Conservation (phyloP, 768 basidiomycete genomes). For the Pleurotus citrinopileatus region DNA sequence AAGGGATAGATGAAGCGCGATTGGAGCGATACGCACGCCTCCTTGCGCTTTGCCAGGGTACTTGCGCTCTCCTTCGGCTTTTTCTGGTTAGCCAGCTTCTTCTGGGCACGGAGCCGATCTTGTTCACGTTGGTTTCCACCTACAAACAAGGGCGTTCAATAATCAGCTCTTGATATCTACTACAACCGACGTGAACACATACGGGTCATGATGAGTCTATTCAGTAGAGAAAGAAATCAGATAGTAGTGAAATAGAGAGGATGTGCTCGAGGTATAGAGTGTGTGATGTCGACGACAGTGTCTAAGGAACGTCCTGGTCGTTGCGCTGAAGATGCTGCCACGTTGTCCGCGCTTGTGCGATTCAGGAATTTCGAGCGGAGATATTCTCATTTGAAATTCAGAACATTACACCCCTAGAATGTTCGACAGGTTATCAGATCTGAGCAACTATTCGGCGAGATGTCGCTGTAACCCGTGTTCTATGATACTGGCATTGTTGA, state of each 20-base stretch:
- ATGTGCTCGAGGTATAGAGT: neutral
- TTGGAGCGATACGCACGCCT: constrained; percentile 52
- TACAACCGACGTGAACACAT: constrained; percentile 26
- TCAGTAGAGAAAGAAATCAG: constrained; percentile 10
- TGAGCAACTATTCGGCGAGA: neutral
- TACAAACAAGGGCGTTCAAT: constrained; percentile 28
- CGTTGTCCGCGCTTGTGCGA: neutral
- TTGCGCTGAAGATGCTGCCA: neutral
- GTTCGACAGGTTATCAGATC: neutral
- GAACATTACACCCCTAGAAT: neutral
- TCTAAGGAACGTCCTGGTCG: neutral
- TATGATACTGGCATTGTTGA: too few relatives aligned
- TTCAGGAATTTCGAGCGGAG: neutral
- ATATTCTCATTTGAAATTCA: neutral
- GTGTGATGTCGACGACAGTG: neutral
- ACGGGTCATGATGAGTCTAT: constrained; percentile 50
- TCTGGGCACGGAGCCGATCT: constrained; percentile 72
- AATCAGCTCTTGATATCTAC: constrained; percentile 16
- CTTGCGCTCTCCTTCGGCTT: constrained; percentile 72
- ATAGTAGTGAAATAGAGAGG: neutral
- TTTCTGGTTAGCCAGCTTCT: constrained; percentile 51
- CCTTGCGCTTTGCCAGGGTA: constrained; percentile 65
- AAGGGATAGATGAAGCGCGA: constrained; percentile 9
- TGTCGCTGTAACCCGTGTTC: neutral
- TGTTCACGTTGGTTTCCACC: constrained; percentile 83